These are phyloP conservation scores for Glarea lozoyensis DNA, from an alignment of 495 filamentous ascomycete species.

Conservation along the genomic window DNA sequence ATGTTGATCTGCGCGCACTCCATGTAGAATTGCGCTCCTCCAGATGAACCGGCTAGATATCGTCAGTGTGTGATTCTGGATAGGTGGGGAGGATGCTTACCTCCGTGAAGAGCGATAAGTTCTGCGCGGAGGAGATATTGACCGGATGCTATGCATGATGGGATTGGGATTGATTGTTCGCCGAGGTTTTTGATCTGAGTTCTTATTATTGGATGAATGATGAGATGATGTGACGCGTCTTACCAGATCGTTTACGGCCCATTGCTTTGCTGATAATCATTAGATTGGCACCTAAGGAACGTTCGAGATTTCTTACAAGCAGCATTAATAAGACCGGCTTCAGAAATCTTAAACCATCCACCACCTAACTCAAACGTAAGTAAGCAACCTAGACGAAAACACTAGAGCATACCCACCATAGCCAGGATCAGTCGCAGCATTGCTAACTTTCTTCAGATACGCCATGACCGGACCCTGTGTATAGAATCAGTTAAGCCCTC, in stretches of 20 bases:
- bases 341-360: conserved; percentile 31
- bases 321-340: conserved; percentile 15
- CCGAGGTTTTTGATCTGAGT: conserved; percentile 19
- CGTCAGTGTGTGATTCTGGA: neutral
- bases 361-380: conserved; percentile 20
- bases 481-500: neutral
- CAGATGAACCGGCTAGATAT: conserved; percentile 21
- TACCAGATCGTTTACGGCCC: conserved; percentile 15
- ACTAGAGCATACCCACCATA: conserved; percentile 18
- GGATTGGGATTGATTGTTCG: conserved; percentile 34
- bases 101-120: conserved; percentile 39
- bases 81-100: neutral
- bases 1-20: conserved; percentile 48
- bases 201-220: neutral
- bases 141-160: conserved; percentile 33
- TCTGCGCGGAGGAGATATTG: conserved; percentile 46
- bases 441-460: conserved; percentile 41
- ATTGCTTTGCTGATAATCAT: conserved; percentile 8
- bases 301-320: conserved; percentile 5
- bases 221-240: neutral
- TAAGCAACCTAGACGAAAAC: neutral
- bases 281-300: neutral
- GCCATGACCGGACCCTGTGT: conserved; percentile 32
- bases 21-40: conserved; percentile 41
- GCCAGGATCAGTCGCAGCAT: conserved; percentile 30